Base-by-base conservation (phyloP, 2,329 filamentous ascomycete species). In the Colletotrichum tanaceti region DNA sequence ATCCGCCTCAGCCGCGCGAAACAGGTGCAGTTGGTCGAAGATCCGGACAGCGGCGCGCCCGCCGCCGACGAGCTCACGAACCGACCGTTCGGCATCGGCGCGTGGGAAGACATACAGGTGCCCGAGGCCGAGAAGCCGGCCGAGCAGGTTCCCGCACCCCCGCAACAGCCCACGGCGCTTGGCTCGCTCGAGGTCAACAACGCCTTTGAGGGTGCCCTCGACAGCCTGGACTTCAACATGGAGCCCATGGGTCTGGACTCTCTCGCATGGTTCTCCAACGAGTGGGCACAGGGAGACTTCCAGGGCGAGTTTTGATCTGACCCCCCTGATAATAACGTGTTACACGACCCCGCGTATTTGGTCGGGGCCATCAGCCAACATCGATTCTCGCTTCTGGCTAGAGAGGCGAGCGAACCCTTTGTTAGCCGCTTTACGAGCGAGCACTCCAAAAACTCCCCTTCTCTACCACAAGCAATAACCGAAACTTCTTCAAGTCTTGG, bases 201-300 rank as follows among this genome's bases (percentile, higher is more conserved):
- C 46, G 83, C 83, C 0, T 85, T 85, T 54, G 83, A 85, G 62
- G 83, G 83, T 2, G 82, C 83, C 0, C 77, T 84, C 62, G 83
- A 84, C 54, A 81, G 81, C 0, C 76, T 85, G 1, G 83, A 83
- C 32, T 77, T 84, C 24, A 83, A 83, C 22, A 78, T 81, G 35
- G 82, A 82, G 20, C 78, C 80, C 1, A 83, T 84, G 71, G 82
- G 82, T 2, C 77, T 81, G 28, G 80, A 82, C 55, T 70, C 67
- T 0, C 39, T 70, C 24, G 53, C 64, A 4, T 70, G 67, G 67
- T 70, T 70, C n/a, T 63, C 63, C 10, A 68, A 68, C 24, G 67
- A 70, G 14, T 70, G 67, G 67, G 44, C 57, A 16, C 63, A 61
- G 10, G 67, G 63, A 39, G 67, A 70, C 32, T 70, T 70, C 41